phyloP scores from a whole-genome alignment of 1,139 yeast genomes.

The Hansenula sp. region DNA sequence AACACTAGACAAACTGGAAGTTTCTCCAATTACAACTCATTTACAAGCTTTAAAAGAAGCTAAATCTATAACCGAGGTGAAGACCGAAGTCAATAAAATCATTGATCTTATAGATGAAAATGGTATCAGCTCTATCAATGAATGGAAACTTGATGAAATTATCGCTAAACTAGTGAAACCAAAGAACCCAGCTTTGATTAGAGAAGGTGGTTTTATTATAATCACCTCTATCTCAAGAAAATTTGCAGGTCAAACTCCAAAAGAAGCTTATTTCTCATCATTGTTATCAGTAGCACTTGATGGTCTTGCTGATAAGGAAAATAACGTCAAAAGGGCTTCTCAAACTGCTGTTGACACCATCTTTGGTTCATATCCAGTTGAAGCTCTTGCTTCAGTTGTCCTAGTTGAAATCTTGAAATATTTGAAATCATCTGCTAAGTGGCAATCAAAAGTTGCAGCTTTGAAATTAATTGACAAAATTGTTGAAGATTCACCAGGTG shows the following conservation, averaged over 20 bases:
- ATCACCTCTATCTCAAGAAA: slow-evolving; percentile 64
- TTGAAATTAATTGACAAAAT: slow-evolving; percentile 68
- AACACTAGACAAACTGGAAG: slow-evolving; percentile 60
- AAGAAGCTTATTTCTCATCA: slow-evolving; percentile 68
- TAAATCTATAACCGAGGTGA: slow-evolving; percentile 58
- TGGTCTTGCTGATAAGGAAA: slow-evolving; percentile 79
- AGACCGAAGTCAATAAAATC: slow-evolving; percentile 54
- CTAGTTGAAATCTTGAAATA: slow-evolving; percentile 58
- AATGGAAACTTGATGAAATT: slow-evolving; percentile 64
- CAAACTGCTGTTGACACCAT: slow-evolving; percentile 64
- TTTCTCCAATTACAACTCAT: slow-evolving; percentile 65
- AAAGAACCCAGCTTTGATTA: slow-evolving; percentile 65
- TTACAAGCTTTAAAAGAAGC: slow-evolving; percentile 55
- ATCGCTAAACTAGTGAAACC: slow-evolving; percentile 64
- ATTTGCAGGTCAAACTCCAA: slow-evolving; percentile 64
- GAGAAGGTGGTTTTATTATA: slow-evolving; percentile 71
- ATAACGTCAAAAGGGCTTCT: slow-evolving; percentile 79
- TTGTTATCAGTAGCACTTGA: slow-evolving; percentile 57
- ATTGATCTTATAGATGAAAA: slow-evolving; percentile 42
- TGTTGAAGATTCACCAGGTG: slow-evolving; percentile 78
- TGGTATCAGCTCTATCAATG: slow-evolving; percentile 48
- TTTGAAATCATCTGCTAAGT: slow-evolving; percentile 80
- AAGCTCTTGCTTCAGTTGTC: slow-evolving; percentile 70
- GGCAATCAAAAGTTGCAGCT: slow-evolving; percentile 88
- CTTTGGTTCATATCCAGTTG: slow-evolving; percentile 67